phyloP scores from a whole-genome alignment of 257 asterid genomes.

The Capsicum chinense region DNA sequence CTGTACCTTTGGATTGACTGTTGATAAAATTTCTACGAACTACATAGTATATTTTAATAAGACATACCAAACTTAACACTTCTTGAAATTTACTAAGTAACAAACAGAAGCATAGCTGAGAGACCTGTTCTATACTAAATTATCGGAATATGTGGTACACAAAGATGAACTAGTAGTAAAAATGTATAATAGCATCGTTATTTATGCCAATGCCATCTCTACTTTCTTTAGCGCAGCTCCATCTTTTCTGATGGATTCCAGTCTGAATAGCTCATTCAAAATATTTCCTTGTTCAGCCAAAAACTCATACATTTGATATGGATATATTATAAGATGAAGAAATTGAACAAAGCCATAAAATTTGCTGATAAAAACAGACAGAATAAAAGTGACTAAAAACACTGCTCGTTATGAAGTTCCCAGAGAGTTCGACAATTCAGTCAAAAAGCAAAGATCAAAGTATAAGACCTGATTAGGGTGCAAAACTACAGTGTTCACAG shows the following conservation, averaged over 20 bases:
- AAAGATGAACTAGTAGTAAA: slow-evolving; percentile 2
- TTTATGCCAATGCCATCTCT: background rate
- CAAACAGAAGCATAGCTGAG: slow-evolving; percentile 6
- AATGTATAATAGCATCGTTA: background rate
- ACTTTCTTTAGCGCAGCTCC: background rate
- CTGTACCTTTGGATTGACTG: slow-evolving; percentile 5
- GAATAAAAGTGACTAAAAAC: slow-evolving; percentile 8
- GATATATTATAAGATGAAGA: background rate
- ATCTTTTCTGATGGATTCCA: background rate
- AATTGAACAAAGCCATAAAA: background rate
- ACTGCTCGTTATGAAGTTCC: background rate
- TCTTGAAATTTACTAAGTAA: slow-evolving; percentile 1
- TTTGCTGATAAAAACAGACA: background rate
- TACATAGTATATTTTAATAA: background rate
- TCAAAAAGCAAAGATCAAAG: slow-evolving; percentile 8
- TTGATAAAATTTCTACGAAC: background rate
- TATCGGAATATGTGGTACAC: background rate
- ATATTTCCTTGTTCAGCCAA: background rate
- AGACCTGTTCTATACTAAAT: background rate
- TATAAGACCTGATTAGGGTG: slow-evolving; percentile 88
- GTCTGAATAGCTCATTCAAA: slow-evolving; percentile 6
- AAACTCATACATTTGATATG: background rate
- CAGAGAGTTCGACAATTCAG: background rate
- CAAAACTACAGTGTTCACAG: slow-evolving; percentile 95
- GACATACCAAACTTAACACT: background rate